Base-by-base conservation (phyloP, 148 eudicot species). In the Polygonum aviculare region DNA sequence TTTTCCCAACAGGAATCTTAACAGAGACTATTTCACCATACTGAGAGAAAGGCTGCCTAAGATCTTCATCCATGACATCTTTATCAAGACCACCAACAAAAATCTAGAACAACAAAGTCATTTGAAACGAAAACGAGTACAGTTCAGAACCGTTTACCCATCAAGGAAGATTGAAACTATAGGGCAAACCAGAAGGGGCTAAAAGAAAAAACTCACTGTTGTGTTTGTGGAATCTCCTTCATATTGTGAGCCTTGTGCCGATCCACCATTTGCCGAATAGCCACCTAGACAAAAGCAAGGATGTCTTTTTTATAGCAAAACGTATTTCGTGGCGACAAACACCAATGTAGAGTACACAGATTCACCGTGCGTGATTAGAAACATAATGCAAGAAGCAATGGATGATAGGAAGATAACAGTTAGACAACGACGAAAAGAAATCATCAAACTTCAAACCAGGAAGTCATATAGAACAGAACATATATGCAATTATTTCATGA, bases 31-130 rank as follows among this genome's bases (percentile, higher is more conserved):
- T 90, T 74, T 95, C 98, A 47, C 98, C 97, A 52, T 89, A 85
- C 72, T 95, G 86, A 69, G 94, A 84, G 81, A 95, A 95, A 38
- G 97, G 92, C 72, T 92, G 96, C 80, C 81, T 92, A 33, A 95
- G 96, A 78, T 95, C 98, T 67, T 92, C 97, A 76, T 95, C 98
- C 12, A 88, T 90, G 67, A 92, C 94, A 76, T 80, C 86, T 60
- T 96, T 90, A 77, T 95, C 98, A 75, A 95, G 97, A 77, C 97
- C 98, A 79, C 98, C 98, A 78, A 94, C 98, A 85, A 94, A 94
- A 51, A 94, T 94, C 98, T 94, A 85, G 44, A 82, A 50, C 40
- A 74, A 19, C 5, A 21, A 62, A 59, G 31, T 36, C 45, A 39
- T 63, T 35, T 10, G 49, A 40, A 31, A 35, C 19, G 11, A 21